Conservation (phyloP, 345 rosid species). For the Laguncularia racemosa region DNA sequence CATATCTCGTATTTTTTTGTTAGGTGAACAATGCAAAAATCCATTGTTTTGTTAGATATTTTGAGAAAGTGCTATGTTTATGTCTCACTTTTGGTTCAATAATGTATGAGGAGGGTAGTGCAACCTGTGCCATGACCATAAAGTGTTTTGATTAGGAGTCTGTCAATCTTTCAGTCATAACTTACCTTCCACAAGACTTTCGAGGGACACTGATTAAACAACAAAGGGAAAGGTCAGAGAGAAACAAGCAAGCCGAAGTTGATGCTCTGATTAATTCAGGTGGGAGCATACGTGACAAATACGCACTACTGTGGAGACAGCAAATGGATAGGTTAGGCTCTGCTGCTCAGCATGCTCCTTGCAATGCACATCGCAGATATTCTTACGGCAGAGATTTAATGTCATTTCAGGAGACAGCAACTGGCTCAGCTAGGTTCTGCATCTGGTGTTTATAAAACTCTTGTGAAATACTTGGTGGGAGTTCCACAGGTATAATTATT, state of each 20-base stretch:
- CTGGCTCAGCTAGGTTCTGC: constrained; percentile 97
- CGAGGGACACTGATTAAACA: constrained; percentile 82
- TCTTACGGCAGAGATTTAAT: background rate
- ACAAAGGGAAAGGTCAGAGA: constrained; percentile 95
- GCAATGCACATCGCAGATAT: too few species aligned
- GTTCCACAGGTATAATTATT: constrained; percentile 71
- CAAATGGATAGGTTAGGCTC: constrained; percentile 81
- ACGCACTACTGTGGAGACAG: constrained; percentile 88
- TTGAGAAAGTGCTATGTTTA: too few species aligned
- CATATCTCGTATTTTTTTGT: too few species aligned
- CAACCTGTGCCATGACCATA: too few species aligned
- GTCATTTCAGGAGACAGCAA: constrained; percentile 67
- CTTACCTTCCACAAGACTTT: constrained; percentile 99
- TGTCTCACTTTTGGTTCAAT: too few species aligned
- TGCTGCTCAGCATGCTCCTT: too few species aligned
- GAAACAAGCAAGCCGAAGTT: constrained; percentile 93
- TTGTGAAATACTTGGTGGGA: constrained; percentile 95
- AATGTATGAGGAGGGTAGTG: too few species aligned
- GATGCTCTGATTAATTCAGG: constrained; percentile 74
- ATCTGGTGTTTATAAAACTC: constrained; percentile 94
- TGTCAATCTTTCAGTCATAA: constrained; percentile 60
- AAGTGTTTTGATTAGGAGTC: background rate
- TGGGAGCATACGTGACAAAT: constrained; percentile 66
- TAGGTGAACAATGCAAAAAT: too few species aligned
- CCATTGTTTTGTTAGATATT: too few species aligned